Evolutionary conservation across 2,329 filamentous ascomycete species (phyloP), one percentile per base, ranked within the genome.

Genomic region (Cryphonectria nitschkei): DNA sequence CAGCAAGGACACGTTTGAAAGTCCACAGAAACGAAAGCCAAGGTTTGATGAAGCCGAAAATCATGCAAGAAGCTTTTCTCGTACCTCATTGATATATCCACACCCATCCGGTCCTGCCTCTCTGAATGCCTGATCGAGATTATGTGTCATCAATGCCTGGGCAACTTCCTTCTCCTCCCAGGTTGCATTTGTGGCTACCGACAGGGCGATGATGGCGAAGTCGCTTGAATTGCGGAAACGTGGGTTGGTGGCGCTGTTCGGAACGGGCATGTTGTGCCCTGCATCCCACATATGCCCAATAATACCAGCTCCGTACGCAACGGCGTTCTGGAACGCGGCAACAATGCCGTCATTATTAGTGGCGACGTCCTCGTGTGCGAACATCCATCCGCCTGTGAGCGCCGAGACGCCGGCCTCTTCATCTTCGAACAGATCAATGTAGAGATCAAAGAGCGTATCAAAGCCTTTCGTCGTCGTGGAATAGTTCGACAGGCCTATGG

Each of bases 81-180:
- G 65, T 9, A 79, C 78, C 78, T 85, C 84, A 72, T 84, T 86
- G 70, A 85, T 74, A 73, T 86, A 86, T 8, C 81, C 79, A 32
- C 81, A 80, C 1, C 81, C 81, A 37, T 78, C 77, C 61, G 77
- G 81, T 60, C 77, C 81, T 32, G 76, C 83, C 8, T 79, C 75
- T 52, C 79, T 76, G 64, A 85, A 76, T 2, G 77, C 79, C 5
- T 70, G 80, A 58, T 80, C 80, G 70, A 79, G 77, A 16, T 81
- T 76, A 62, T 82, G 76, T 32, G 80, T 81, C 65, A 83, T 74
- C n/a, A 78, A 77, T 39, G 78, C n/a, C 73, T 85, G 82, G 9
- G 81, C 75, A 29, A 82, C 79, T 8, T 80, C 79, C 73, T 83
- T 83, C 65, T 83, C 78, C 73, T 80, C 83, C 41, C 81, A 80